Conservation (phyloP, 73 alveolate genomes). For the Symbiodinium pilosum region DNA sequence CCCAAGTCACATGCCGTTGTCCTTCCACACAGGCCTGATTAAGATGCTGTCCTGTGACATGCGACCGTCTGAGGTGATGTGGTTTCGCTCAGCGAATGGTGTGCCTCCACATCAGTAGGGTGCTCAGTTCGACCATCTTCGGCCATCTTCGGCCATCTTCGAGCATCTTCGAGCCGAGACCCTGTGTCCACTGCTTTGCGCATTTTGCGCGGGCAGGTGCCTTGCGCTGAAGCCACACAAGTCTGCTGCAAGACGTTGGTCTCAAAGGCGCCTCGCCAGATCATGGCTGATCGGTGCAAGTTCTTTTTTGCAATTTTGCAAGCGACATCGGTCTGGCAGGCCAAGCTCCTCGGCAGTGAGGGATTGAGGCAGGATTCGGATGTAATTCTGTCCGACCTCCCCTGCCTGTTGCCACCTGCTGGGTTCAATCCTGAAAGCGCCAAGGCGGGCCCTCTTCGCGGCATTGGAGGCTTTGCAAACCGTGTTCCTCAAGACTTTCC, state of each 20-base stretch:
- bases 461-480: neutral
- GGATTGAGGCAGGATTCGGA: neutral
- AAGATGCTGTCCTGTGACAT: too few relatives aligned
- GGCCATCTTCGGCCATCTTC: too few relatives aligned
- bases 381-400: neutral
- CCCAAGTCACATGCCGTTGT: too few relatives aligned
- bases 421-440: too few relatives aligned
- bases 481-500: neutral
- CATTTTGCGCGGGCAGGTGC: neutral
- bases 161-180: too few relatives aligned
- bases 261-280: neutral
- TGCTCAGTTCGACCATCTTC: neutral
- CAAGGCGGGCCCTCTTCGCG: constrained; percentile 6
- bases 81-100: neutral
- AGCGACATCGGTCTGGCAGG: too few relatives aligned
- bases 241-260: neutral
- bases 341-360: constrained; percentile 1
- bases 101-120: neutral
- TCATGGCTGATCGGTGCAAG: too few relatives aligned
- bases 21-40: too few relatives aligned
- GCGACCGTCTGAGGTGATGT: neutral
- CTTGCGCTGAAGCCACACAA: neutral
- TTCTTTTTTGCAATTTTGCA: too few relatives aligned
- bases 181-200: too few relatives aligned
- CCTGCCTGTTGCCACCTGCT: too few relatives aligned